A percentile compares a stretch with the other conserved stretches of the same genome.
Conservation (phyloP, 176 grass and related monocot genomes). For the Cocos nucifera region DNA sequence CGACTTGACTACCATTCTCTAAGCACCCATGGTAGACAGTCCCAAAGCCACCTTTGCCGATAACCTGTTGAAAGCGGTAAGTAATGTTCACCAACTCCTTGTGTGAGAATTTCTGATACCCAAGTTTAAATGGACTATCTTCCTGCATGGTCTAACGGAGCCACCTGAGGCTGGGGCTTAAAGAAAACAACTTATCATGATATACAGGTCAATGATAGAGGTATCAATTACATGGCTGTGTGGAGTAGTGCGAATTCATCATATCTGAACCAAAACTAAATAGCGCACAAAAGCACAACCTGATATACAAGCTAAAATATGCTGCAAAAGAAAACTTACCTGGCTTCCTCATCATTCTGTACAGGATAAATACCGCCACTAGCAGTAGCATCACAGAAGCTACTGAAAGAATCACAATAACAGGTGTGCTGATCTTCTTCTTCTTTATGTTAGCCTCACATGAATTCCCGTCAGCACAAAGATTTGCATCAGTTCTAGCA, state of each 20-base stretch:
- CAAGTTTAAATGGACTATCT: conserved; percentile 7
- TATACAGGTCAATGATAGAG: background rate
- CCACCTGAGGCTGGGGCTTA: background rate
- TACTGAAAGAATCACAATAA: conserved; percentile 1
- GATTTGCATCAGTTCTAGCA: no score
- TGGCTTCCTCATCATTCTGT: background rate
- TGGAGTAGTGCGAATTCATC: no score
- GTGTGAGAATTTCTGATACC: conserved; percentile 18
- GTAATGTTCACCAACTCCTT: conserved; percentile 20
- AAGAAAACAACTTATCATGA: background rate
- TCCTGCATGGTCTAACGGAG: background rate
- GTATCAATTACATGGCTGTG: no score
- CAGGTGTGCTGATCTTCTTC: background rate
- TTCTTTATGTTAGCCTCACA: no score
- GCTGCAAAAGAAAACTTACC: background rate
- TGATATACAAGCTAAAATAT: no score
- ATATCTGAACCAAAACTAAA: no score
- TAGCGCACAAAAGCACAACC: no score
- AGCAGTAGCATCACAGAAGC: background rate
- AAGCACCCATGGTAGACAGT: conserved; percentile 19
- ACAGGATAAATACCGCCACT: background rate
- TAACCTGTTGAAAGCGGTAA: conserved; percentile 10
- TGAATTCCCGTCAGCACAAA: no score
- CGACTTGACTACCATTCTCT: conserved; percentile 23
- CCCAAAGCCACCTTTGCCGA: conserved; percentile 33